These are phyloP conservation scores for Candida gorgasii DNA, from an alignment of 805 yeast genomes.

Conservation along the genomic window DNA sequence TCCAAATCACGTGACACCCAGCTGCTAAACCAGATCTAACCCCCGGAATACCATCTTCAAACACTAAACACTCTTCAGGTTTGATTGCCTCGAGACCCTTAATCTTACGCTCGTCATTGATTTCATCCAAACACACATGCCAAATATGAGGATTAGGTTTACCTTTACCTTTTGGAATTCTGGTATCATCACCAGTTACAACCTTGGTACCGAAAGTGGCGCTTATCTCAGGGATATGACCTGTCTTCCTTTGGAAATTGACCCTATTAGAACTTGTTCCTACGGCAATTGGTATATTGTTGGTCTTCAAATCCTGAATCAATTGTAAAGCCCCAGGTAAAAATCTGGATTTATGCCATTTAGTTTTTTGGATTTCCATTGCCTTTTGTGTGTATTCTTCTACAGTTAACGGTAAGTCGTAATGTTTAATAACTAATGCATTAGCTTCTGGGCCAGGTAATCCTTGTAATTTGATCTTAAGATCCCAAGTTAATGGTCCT, in stretches of 20 bases:
- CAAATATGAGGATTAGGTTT: slow-evolving; percentile 95
- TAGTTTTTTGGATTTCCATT: slow-evolving; percentile 50
- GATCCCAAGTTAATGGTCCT: slow-evolving; percentile 87
- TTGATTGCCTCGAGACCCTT: slow-evolving; percentile 48
- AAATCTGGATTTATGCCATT: slow-evolving; percentile 66
- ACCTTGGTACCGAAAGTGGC: slow-evolving; percentile 61
- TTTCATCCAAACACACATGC: slow-evolving; percentile 70
- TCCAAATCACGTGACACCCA: slow-evolving; percentile 89
- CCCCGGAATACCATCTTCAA: slow-evolving; percentile 96
- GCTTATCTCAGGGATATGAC: slow-evolving; percentile 64
- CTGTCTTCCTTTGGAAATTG: slow-evolving; percentile 73
- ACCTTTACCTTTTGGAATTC: slow-evolving; percentile 83
- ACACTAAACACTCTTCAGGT: slow-evolving; percentile 81
- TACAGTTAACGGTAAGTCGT: slow-evolving; percentile 62
- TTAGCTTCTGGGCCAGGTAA: slow-evolving; percentile 82
- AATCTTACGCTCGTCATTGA: slow-evolving; percentile 56
- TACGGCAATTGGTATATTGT: slow-evolving; percentile 75
- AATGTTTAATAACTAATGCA: slow-evolving; percentile 62
- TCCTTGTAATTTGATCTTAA: slow-evolving; percentile 86
- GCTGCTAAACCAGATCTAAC: slow-evolving; percentile 81
- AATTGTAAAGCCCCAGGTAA: slow-evolving; percentile 86
- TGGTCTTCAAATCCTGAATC: slow-evolving; percentile 50
- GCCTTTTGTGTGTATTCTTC: slow-evolving; percentile 61
- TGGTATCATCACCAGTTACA: slow-evolving; percentile 85
- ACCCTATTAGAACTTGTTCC: slow-evolving; percentile 78